Percentiles rank a stretch among this genome's conserved stretches.
These are phyloP conservation scores for Sclerotinia glacialis DNA, from an alignment of 2,329 filamentous ascomycete species.

Conservation along the genomic window DNA sequence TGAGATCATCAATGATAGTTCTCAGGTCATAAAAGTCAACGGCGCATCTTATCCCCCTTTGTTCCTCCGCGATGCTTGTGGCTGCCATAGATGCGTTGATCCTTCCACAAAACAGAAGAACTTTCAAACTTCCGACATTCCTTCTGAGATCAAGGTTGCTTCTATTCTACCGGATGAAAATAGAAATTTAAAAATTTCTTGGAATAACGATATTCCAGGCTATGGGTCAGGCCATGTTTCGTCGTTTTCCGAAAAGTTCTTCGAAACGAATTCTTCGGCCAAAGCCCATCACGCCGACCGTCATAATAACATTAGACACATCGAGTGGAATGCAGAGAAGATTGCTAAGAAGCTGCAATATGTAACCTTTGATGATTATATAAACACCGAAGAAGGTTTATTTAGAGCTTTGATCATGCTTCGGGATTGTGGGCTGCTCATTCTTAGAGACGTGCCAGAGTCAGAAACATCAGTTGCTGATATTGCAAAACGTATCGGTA, in stretches of 20 bases:
- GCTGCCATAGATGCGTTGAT: constrained; percentile 56
- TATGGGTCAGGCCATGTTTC: constrained; percentile 35
- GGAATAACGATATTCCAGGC: constrained; percentile 52
- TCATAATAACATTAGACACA: background rate
- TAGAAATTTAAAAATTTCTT: constrained; percentile 50
- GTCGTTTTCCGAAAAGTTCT: constrained; percentile 27
- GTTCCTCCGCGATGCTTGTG: constrained; percentile 57
- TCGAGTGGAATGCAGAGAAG: constrained; percentile 46
- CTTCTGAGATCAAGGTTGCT: constrained; percentile 45
- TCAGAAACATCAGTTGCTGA: constrained; percentile 62
- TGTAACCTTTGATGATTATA: constrained; percentile 70
- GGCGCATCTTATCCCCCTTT: constrained; percentile 15
- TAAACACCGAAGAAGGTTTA: constrained; percentile 57
- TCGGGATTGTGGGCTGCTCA: constrained; percentile 67
- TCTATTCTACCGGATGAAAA: constrained; percentile 41
- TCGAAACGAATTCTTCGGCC: constrained; percentile 8
- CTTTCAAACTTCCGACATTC: constrained; percentile 65
- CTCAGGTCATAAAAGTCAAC: constrained; percentile 10
- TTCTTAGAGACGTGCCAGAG: constrained; percentile 71
- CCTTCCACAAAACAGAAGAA: constrained; percentile 59
- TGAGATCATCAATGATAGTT: background rate
- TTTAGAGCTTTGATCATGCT: constrained; percentile 62
- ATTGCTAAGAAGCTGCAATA: constrained; percentile 52
- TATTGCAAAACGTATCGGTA: constrained; percentile 71
- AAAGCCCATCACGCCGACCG: background rate